Conservation (phyloP, 371 early-diverging fungal species). For the Mortierella sp. region DNA sequence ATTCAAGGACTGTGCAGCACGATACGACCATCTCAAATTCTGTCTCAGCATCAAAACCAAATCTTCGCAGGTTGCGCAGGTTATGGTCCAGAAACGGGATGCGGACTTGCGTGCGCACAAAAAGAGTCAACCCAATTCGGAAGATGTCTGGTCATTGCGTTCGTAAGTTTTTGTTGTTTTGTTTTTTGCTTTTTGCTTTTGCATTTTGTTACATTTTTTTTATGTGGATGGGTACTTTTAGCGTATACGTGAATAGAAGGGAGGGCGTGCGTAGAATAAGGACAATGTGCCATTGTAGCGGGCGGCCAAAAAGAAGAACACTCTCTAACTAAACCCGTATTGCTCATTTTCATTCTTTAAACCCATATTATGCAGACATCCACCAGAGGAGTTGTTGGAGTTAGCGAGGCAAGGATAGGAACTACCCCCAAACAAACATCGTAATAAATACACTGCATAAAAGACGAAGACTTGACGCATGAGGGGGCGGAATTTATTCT, state of each 20-base stretch:
- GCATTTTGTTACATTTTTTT: background rate
- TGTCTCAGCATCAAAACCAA: slow-evolving; percentile 51
- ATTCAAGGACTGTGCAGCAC: slow-evolving; percentile 35
- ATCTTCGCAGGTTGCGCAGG: slow-evolving; percentile 40
- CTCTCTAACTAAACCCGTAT: no score
- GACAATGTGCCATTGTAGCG: no score
- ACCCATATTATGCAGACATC: slow-evolving; percentile 22
- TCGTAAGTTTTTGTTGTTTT: slow-evolving; percentile 26
- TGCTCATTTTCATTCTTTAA: background rate
- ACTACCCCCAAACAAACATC: background rate
- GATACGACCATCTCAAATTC: slow-evolving; percentile 53
- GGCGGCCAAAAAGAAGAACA: no score
- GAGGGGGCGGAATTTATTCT: background rate
- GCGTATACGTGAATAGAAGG: no score
- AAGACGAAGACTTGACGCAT: background rate
- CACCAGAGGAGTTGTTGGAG: slow-evolving; percentile 38
- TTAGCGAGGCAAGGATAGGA: slow-evolving; percentile 22
- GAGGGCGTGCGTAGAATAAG: no score
- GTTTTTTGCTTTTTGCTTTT: background rate
- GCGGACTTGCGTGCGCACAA: slow-evolving; percentile 48
- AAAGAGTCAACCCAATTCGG: slow-evolving; percentile 35
- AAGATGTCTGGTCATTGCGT: slow-evolving; percentile 50
- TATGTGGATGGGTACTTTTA: background rate
- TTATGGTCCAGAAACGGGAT: slow-evolving; percentile 55
- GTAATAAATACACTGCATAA: background rate